Conservation (phyloP, 495 filamentous ascomycete species). For the Bacidia gigantensis region DNA sequence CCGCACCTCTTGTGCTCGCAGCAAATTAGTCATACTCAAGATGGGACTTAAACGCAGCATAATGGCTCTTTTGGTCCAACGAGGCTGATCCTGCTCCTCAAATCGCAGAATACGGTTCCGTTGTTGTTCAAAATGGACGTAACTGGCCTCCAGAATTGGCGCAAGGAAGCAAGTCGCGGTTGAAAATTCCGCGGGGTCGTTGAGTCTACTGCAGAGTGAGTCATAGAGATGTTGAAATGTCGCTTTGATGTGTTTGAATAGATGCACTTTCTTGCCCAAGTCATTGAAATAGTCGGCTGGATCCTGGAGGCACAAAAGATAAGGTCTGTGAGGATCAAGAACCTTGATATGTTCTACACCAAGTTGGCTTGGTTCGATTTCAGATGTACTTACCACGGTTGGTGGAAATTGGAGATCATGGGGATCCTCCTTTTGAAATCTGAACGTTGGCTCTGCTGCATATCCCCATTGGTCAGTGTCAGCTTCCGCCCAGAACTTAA, state of each 20-base stretch:
- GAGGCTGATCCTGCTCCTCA: neutral
- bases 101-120: neutral
- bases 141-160: constrained; percentile 7
- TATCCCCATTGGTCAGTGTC: constrained; percentile 35
- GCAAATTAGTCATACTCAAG: too few species aligned
- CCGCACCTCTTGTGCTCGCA: too few species aligned
- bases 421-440: constrained; percentile 24
- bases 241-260: constrained; percentile 29
- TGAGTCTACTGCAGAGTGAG: constrained; percentile 1
- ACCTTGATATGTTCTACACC: constrained; percentile 9
- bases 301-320: constrained; percentile 44
- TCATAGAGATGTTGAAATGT: constrained; percentile 16
- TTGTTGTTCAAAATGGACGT: constrained; percentile 2
- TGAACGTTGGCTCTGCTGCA: constrained; percentile 34
- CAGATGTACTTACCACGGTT: neutral
- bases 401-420: neutral
- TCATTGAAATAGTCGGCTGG: constrained; percentile 44
- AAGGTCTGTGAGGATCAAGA: constrained; percentile 19
- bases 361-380: neutral
- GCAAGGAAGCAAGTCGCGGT: too few species aligned
- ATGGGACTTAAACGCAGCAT: too few species aligned
- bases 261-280: constrained; percentile 30
- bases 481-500: constrained; percentile 34
- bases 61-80: too few species aligned
- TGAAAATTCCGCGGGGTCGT: neutral